phyloP scores from a whole-genome alignment of 2,329 filamentous ascomycete species.

The Pyricularia sp. region DNA sequence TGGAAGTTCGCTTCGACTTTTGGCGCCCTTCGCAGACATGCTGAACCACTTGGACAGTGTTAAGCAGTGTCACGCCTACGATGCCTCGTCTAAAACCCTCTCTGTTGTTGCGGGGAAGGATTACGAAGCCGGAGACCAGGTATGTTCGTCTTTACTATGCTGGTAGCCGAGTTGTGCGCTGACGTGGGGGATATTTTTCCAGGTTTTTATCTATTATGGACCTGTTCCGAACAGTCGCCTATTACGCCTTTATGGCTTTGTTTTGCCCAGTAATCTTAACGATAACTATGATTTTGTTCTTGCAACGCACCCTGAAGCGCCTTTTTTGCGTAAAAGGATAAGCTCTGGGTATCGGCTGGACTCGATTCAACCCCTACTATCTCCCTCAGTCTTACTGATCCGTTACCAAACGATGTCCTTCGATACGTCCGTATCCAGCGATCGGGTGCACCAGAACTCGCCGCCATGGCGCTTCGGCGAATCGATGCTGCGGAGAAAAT shows the following conservation, averaged over 20 bases:
- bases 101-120: neutral
- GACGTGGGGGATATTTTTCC: neutral
- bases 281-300: neutral
- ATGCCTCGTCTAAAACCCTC: neutral
- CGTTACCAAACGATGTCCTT: neutral
- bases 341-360: neutral
- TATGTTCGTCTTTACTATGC: neutral
- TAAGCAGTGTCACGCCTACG: neutral
- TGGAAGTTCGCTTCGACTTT: neutral
- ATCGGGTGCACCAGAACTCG: neutral
- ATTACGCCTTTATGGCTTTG: neutral
- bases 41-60: neutral
- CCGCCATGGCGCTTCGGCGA: neutral
- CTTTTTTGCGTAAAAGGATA: neutral
- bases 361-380: neutral
- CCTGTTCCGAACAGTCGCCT: neutral
- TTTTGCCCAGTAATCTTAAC: neutral
- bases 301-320: neutral
- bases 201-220: neutral
- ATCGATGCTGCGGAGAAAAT: neutral
- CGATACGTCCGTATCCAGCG: neutral
- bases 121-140: neutral
- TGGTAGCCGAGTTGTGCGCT: neutral
- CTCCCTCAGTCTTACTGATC: neutral
- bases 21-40: neutral